phyloP scores from a whole-genome alignment of 495 filamentous ascomycete species.

The Staphylotrichum tortipilum region DNA sequence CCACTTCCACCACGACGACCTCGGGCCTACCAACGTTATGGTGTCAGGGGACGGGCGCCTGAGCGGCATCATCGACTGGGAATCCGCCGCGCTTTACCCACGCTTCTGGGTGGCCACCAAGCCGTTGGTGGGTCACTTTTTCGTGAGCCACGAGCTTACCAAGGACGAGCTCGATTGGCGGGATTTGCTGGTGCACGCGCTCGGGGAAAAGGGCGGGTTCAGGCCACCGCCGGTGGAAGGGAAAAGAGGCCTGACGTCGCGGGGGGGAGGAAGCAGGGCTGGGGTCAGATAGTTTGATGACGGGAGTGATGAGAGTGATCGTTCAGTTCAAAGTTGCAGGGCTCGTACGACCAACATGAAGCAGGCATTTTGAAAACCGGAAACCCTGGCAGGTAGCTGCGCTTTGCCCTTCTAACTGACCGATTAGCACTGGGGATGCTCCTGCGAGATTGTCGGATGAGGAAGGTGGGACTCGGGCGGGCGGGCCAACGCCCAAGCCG shows the following conservation, averaged over 20 bases:
- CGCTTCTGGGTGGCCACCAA: constrained; percentile 4
- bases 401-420: too few species aligned
- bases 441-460: background rate
- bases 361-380: too few species aligned
- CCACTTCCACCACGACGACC: constrained; percentile 2
- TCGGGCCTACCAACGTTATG: constrained; percentile 1
- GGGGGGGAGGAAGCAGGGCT: too few species aligned
- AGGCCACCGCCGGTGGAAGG: too few species aligned
- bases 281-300: too few species aligned
- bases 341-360: too few species aligned
- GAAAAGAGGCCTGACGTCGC: too few species aligned
- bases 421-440: background rate
- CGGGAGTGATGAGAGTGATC: too few species aligned
- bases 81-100: constrained; percentile 3
- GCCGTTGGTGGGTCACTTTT: background rate
- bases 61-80: background rate
- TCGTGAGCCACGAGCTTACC: background rate
- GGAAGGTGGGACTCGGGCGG: background rate
- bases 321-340: too few species aligned
- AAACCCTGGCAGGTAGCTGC: too few species aligned
- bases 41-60: background rate
- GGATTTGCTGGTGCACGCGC: background rate
- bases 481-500: background rate
- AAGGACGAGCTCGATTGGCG: background rate
- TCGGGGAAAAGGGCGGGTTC: background rate